phyloP scores from a whole-genome alignment of 768 basidiomycete genomes.

The Termitomyces sp. region DNA sequence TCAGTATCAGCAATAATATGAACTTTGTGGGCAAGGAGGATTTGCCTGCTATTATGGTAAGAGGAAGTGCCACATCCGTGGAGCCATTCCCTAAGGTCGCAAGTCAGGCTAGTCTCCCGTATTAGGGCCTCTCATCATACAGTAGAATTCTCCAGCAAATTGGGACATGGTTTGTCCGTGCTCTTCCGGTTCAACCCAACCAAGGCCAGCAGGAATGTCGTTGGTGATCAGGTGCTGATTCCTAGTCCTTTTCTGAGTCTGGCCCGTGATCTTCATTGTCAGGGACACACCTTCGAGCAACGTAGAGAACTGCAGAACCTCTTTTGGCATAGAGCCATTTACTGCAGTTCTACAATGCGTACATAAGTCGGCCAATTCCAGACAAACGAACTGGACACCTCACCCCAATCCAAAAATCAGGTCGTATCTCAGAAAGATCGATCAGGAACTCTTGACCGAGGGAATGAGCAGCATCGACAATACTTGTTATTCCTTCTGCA shows the following conservation, averaged over 20 bases:
- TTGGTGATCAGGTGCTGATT: neutral
- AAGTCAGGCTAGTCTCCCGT: neutral
- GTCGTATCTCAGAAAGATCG: slow-evolving; percentile 45
- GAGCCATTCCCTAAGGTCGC: neutral
- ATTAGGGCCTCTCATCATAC: neutral
- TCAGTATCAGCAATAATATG: neutral
- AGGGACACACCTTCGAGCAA: slow-evolving; percentile 21
- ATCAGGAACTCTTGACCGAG: slow-evolving; percentile 67
- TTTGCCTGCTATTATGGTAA: neutral
- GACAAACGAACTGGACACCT: slow-evolving; percentile 17
- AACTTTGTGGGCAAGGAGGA: neutral
- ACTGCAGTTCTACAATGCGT: slow-evolving; percentile 51
- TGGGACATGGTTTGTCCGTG: slow-evolving; percentile 48
- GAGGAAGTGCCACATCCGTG: neutral
- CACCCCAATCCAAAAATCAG: slow-evolving; percentile 76
- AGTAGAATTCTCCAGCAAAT: slow-evolving; percentile 19
- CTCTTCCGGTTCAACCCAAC: slow-evolving; percentile 62
- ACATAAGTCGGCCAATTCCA: neutral
- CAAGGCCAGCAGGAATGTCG: slow-evolving; percentile 4
- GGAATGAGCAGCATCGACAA: slow-evolving; percentile 76
- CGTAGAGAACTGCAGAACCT: slow-evolving; percentile 47
- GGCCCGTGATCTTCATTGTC: neutral
- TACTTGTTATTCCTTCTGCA: slow-evolving; percentile 53
- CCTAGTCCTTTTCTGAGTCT: neutral
- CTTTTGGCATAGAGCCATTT: slow-evolving; percentile 68